Conservation (phyloP, 371 early-diverging fungal genomes). For the Syncephalastrum racemosum region DNA sequence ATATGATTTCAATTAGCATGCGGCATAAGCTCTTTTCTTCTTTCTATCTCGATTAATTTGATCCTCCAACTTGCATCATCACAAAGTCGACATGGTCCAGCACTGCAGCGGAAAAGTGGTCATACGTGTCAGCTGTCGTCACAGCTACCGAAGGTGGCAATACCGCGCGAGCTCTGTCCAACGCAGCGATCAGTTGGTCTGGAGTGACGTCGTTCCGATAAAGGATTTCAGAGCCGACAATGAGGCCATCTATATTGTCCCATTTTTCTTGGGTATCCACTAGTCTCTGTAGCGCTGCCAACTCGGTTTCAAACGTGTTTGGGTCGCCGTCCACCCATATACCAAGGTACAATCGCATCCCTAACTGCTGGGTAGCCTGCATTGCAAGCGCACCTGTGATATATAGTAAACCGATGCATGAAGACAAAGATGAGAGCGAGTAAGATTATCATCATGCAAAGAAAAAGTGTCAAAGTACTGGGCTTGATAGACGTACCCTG, state of each 20-base stretch:
- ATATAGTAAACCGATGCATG: not conserved
- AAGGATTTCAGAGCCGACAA: conserved; percentile 63
- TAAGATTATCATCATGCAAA: not conserved
- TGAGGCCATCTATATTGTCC: conserved; percentile 48
- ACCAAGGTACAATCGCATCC: conserved; percentile 57
- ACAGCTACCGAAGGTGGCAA: conserved; percentile 19
- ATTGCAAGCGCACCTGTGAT: conserved; percentile 32
- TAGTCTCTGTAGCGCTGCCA: conserved; percentile 38
- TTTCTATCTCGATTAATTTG: not conserved
- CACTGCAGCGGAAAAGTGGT: conserved; percentile 43
- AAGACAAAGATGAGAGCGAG: not conserved
- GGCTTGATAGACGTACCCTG: conserved; percentile 36
- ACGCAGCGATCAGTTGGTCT: conserved; percentile 16
- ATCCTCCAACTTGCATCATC: conserved; percentile 38
- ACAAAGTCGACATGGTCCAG: conserved; percentile 56
- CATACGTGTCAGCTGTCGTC: conserved; percentile 60
- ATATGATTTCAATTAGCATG: no score
- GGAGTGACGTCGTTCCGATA: conserved; percentile 52
- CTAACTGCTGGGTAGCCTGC: conserved; percentile 52
- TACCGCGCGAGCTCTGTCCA: no score
- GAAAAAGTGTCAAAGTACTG: not conserved
- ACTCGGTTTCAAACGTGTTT: conserved; percentile 44
- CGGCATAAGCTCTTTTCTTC: not conserved
- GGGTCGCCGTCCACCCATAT: conserved; percentile 55
- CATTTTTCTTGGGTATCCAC: conserved; percentile 20